Evolutionary conservation across 495 filamentous ascomycete species (phyloP).

Genomic region (Lichina pygmaea): DNA sequence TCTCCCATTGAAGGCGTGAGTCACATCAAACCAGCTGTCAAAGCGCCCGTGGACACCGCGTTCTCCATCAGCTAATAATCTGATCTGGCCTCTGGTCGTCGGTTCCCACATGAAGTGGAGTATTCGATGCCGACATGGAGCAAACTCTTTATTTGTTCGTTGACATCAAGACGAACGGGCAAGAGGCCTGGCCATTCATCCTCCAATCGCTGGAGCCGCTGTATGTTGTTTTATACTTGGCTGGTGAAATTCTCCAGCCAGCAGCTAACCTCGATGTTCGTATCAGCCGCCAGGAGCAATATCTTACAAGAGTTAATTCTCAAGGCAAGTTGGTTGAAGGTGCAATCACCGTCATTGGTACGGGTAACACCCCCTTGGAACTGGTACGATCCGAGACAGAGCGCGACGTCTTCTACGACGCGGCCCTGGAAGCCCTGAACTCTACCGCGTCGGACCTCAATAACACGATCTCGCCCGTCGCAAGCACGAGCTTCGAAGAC

Average conservation of each 20-base stretch:
- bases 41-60: constrained; percentile 3
- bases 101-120: constrained; percentile 19
- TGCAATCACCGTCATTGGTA: constrained; percentile 53
- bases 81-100: constrained; percentile 23
- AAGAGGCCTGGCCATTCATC: constrained; percentile 13
- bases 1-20: constrained; percentile 4
- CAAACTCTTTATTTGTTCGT: constrained; percentile 46
- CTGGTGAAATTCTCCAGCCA: background rate
- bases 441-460: background rate
- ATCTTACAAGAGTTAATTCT: too few species aligned
- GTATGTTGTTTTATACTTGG: background rate
- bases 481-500: constrained; percentile 19
- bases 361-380: constrained; percentile 52
- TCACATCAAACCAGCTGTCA: background rate
- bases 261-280: too few species aligned
- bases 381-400: constrained; percentile 19
- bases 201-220: constrained; percentile 36
- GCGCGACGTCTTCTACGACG: constrained; percentile 42
- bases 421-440: constrained; percentile 22
- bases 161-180: constrained; percentile 28
- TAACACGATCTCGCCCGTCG: constrained; percentile 23
- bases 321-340: constrained; percentile 6
- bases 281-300: too few species aligned
- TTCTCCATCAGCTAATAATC: constrained; percentile 35
- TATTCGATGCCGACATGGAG: constrained; percentile 29